A percentile compares a stretch with the other conserved stretches of the same genome.
Evolutionary conservation across 305 asterid species (phyloP).

Genomic region (Ajuga reptans): DNA sequence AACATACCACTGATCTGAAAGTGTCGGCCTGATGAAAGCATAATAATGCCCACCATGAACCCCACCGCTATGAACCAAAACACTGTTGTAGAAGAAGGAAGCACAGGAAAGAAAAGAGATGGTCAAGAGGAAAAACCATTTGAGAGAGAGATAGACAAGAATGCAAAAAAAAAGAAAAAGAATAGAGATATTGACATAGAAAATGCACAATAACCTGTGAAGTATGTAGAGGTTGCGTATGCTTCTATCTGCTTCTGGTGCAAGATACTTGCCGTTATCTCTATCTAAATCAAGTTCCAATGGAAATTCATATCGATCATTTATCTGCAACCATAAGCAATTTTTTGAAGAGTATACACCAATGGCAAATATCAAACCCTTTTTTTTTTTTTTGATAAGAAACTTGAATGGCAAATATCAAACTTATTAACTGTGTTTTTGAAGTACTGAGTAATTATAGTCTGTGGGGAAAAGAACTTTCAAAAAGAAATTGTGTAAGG

Average conservation of each 20-base stretch:
- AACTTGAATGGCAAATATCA: not conserved
- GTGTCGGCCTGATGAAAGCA: conserved; percentile 79
- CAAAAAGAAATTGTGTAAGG: not conserved
- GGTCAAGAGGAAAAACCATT: not conserved
- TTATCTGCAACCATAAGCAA: conserved; percentile 56
- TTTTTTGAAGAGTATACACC: not conserved
- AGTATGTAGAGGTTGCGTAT: conserved; percentile 86
- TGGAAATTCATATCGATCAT: conserved; percentile 96
- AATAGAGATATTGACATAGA: not conserved
- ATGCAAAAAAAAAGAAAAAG: not conserved
- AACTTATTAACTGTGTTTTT: not conserved
- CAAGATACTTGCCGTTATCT: conserved; percentile 84
- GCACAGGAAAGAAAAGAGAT: not conserved
- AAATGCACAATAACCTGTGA: conserved; percentile 59
- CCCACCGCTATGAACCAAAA: conserved; percentile 92
- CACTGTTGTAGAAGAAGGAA: conserved; percentile 45
- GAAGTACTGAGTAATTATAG: not conserved
- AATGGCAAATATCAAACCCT: not conserved
- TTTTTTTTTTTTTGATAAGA: too few species aligned
- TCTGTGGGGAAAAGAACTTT: not conserved
- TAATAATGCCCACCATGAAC: conserved; percentile 86
- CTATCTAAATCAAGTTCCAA: conserved; percentile 95
- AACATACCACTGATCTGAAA: conserved; percentile 80
- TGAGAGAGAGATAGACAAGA: not conserved
- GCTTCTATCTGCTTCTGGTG: conserved; percentile 90